A percentile compares a stretch with the other conserved stretches of the same genome.
These are phyloP conservation scores for Seminavis robusta DNA, from an alignment of 108 stramenopile genomes.

Conservation along the genomic window DNA sequence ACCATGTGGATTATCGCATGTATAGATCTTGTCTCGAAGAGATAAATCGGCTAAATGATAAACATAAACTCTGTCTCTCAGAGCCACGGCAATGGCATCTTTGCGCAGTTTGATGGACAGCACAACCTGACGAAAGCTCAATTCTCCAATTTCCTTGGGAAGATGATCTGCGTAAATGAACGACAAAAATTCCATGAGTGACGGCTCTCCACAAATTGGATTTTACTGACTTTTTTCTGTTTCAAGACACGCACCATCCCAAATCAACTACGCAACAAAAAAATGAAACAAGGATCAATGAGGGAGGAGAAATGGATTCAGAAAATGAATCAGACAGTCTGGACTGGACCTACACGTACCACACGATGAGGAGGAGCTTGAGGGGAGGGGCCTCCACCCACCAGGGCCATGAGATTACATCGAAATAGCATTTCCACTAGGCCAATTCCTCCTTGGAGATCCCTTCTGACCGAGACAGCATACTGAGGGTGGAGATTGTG, in stretches of 20 bases:
- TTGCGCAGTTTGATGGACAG: conserved; percentile 87
- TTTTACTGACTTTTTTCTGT: too few relatives aligned
- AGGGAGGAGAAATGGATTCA: too few relatives aligned
- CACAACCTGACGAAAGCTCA: conserved; percentile 88
- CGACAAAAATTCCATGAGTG: too few relatives aligned
- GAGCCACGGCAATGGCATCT: conserved; percentile 94
- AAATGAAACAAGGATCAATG: too few relatives aligned
- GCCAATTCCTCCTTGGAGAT: conserved; percentile 86
- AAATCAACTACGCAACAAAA: too few relatives aligned
- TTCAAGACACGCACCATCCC: too few relatives aligned
- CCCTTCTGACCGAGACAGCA: conserved; percentile 80
- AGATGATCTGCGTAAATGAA: conserved; percentile 99
- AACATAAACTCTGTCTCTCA: conserved; percentile 90
- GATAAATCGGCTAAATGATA: conserved; percentile 92
- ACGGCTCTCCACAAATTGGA: too few relatives aligned
- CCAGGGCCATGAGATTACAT: conserved; percentile 96
- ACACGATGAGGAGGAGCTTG: conserved; percentile 95
- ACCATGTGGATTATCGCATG: conserved; percentile 86
- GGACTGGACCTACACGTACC: too few relatives aligned
- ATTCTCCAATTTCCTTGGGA: conserved; percentile 91
- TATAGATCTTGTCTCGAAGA: conserved; percentile 92
- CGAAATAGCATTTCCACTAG: conserved; percentile 98
- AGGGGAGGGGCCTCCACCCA: conserved; percentile 87
- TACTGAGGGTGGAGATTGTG: conserved; percentile 92
- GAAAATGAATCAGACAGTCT: too few relatives aligned